Conservation (phyloP, 345 rosid species). For the Excoecaria agallocha region DNA sequence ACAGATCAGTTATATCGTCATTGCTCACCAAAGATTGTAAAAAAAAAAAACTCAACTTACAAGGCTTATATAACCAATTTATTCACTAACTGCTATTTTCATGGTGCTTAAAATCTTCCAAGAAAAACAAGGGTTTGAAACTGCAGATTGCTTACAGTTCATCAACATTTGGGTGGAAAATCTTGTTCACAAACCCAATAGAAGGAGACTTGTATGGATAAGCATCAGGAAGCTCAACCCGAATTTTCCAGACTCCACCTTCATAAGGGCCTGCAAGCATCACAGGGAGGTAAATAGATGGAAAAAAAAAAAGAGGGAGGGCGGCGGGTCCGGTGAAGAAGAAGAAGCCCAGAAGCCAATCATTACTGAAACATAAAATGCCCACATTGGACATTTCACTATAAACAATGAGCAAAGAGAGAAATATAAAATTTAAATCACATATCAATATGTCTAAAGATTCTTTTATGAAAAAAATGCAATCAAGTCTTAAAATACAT, state of each 20-base stretch:
- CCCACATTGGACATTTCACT: not conserved
- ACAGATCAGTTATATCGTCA: not conserved
- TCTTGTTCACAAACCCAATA: conserved; percentile 69
- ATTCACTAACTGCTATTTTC: not conserved
- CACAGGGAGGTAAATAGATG: conserved; percentile 9
- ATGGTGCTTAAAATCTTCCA: not conserved
- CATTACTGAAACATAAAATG: not conserved
- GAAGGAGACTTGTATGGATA: conserved; percentile 79
- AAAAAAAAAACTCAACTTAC: not conserved
- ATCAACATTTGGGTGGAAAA: conserved; percentile 75
- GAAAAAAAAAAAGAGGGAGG: not conserved
- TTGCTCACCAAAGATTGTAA: not conserved
- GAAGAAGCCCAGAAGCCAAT: not conserved
- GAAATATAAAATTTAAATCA: not conserved
- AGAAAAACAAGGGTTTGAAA: conserved; percentile 9
- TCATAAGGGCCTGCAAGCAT: conserved; percentile 58
- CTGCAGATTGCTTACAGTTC: conserved; percentile 50
- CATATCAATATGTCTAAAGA: not conserved
- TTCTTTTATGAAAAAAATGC: not conserved
- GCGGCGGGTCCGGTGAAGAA: too few species aligned
- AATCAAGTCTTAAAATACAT: not conserved
- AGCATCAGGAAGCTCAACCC: conserved; percentile 76
- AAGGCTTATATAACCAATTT: not conserved
- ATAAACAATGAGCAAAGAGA: conserved; percentile 9
- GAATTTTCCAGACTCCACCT: conserved; percentile 71